Percentiles rank a stretch among this genome's conserved stretches.
Evolutionary conservation across 768 basidiomycete genomes (phyloP).

Genomic region (Coprinellus aureogranulatus): DNA sequence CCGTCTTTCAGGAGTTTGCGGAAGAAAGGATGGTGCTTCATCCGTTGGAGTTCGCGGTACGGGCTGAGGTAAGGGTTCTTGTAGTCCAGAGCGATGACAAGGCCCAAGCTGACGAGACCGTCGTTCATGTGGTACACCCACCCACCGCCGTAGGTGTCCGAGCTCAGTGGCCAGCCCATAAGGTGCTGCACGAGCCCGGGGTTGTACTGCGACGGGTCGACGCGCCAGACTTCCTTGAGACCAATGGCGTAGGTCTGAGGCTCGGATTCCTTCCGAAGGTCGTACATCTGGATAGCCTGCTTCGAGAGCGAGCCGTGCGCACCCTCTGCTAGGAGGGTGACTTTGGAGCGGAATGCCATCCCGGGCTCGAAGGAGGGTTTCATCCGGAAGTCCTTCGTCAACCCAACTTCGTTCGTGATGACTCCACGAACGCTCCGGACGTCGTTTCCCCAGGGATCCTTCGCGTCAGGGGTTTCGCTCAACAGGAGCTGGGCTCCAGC

Average conservation of each 20-base stretch:
- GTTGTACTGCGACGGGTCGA: slow-evolving; percentile 58
- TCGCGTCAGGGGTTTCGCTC: slow-evolving; percentile 46
- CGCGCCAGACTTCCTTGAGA: slow-evolving; percentile 96
- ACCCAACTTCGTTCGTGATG: slow-evolving; percentile 89
- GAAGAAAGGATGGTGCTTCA: slow-evolving; percentile 98
- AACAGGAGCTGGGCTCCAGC: slow-evolving; percentile 83
- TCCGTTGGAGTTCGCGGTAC: slow-evolving; percentile 88
- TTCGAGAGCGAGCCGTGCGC: slow-evolving; percentile 92
- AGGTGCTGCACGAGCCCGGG: slow-evolving; percentile 89
- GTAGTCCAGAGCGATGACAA: slow-evolving; percentile 94
- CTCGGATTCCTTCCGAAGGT: slow-evolving; percentile 65
- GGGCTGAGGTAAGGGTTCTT: slow-evolving; percentile 90
- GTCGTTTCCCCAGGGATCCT: slow-evolving; percentile 37
- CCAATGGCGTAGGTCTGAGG: slow-evolving; percentile 96
- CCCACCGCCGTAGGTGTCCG: slow-evolving; percentile 84
- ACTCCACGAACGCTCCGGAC: slow-evolving; percentile 71
- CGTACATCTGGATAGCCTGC: slow-evolving; percentile 68
- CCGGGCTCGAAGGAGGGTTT: slow-evolving; percentile 94
- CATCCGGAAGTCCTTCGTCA: slow-evolving; percentile 69
- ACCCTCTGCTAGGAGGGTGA: slow-evolving; percentile 91
- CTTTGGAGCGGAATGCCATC: slow-evolving; percentile 91
- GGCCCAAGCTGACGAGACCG: slow-evolving; percentile 82
- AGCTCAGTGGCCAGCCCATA: slow-evolving; percentile 89
- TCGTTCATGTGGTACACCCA: slow-evolving; percentile 96
- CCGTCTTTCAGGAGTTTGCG: slow-evolving; percentile 69